phyloP scores from a whole-genome alignment of 2,329 filamentous ascomycete genomes.

The Epichloe hybrida region DNA sequence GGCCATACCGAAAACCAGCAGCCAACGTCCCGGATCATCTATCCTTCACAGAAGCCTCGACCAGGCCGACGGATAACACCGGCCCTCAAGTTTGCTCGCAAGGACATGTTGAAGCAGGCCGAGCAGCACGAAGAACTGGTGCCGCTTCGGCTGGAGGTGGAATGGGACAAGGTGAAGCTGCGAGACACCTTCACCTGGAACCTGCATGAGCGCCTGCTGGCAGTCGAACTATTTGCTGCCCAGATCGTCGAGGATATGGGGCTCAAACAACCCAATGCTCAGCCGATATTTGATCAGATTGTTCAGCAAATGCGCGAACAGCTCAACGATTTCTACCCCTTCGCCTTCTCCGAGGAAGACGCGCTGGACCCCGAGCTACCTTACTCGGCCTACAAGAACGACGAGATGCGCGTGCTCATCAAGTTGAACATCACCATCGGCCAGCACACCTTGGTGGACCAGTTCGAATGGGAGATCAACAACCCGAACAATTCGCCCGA shows the following conservation, averaged over 20 bases:
- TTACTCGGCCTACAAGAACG: constrained; percentile 92
- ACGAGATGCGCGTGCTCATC: constrained; percentile 93
- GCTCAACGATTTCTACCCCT: constrained; percentile 83
- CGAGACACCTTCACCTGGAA: constrained; percentile 99
- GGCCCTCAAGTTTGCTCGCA: constrained; percentile 59
- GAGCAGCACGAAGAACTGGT: constrained; percentile 87
- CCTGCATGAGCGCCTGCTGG: constrained; percentile 74
- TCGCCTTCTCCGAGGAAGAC: constrained; percentile 80
- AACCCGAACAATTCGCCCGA: constrained; percentile 88
- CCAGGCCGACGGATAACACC: constrained; percentile 65
- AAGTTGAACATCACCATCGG: constrained; percentile 98
- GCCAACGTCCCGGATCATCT: constrained; percentile 54
- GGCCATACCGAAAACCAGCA: constrained; percentile 60
- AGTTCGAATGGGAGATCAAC: constrained; percentile 99
- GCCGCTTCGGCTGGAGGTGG: constrained; percentile 81
- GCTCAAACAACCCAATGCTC: constrained; percentile 54
- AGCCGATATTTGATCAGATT: constrained; percentile 48
- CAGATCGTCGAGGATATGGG: constrained; percentile 88
- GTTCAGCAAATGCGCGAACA: constrained; percentile 70
- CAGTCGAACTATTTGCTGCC: constrained; percentile 69
- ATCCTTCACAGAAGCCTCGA: constrained; percentile 63
- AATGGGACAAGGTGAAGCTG: constrained; percentile 89
- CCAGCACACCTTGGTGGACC: constrained; percentile 83
- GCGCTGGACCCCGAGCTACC: constrained; percentile 79
- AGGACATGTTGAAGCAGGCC: constrained; percentile 72